A percentile compares a stretch with the other conserved stretches of the same genome.
These are phyloP conservation scores for Parasarocladium wereldwijsianum DNA, from an alignment of 2,329 filamentous ascomycete species.

Conservation along the genomic window DNA sequence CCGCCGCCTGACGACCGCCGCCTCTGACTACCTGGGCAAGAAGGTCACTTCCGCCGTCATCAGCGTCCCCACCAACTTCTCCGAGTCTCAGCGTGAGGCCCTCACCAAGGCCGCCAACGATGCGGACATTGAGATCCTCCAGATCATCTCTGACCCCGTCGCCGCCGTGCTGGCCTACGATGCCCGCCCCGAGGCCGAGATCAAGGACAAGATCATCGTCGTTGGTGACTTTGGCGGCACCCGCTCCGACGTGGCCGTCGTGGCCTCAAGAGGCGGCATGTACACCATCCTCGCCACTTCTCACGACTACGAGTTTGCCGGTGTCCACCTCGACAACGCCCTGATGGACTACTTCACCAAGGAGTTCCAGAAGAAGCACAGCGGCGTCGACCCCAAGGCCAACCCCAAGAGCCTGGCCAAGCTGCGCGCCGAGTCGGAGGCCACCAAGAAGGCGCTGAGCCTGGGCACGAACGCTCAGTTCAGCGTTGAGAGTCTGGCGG, in stretches of 20 bases:
- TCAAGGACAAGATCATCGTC: constrained; percentile 77
- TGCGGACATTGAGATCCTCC: constrained; percentile 76
- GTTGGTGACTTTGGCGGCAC: constrained; percentile 90
- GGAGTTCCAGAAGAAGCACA: constrained; percentile 95
- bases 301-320: constrained; percentile 91
- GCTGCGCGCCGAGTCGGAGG: constrained; percentile 80
- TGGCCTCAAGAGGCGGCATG: constrained; percentile 86
- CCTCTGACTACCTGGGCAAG: constrained; percentile 85
- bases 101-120: constrained; percentile 63
- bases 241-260: constrained; percentile 77
- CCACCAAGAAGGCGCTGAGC: constrained; percentile 81
- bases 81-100: constrained; percentile 71
- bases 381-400: constrained; percentile 65
- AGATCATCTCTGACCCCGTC: constrained; percentile 84
- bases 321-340: constrained; percentile 73
- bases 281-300: constrained; percentile 89
- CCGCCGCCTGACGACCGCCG: constrained; percentile 64
- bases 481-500: constrained; percentile 79
- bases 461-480: constrained; percentile 80
- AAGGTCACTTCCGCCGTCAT: constrained; percentile 89
- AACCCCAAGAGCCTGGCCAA: constrained; percentile 77
- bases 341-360: constrained; percentile 95
- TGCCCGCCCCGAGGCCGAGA: constrained; percentile 58
- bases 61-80: constrained; percentile 87
- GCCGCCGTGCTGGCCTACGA: constrained; percentile 85